These are phyloP conservation scores for Spergularia bocconei DNA, from an alignment of 148 eudicot species.

Conservation along the genomic window DNA sequence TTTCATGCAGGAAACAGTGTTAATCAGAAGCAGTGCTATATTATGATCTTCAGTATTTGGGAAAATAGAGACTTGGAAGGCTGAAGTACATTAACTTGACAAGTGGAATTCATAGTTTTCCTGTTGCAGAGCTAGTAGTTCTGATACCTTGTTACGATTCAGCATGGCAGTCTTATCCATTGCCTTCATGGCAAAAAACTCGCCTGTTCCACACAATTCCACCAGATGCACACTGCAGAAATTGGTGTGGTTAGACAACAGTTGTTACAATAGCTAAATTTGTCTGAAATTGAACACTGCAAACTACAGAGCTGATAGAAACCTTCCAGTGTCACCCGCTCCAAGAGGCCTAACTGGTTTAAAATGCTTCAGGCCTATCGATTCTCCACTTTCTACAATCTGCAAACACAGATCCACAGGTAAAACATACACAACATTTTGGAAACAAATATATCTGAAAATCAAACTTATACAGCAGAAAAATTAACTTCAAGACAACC, in stretches of 20 bases:
- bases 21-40: too few species aligned
- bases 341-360: slow-evolving; percentile 88
- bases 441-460: not conserved
- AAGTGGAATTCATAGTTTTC: not conserved
- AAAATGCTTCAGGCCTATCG: slow-evolving; percentile 82
- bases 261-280: not conserved
- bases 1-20: not conserved
- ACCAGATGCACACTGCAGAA: slow-evolving; percentile 90
- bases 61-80: not conserved
- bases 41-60: not conserved
- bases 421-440: not conserved
- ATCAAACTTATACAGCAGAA: not conserved
- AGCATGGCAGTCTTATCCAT: slow-evolving; percentile 94
- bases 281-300: slow-evolving; percentile 2
- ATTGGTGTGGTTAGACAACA: slow-evolving; percentile 3
- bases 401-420: slow-evolving; percentile 28
- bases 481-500: too few species aligned
- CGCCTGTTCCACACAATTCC: slow-evolving; percentile 76
- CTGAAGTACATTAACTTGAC: not conserved
- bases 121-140: slow-evolving; percentile 4
- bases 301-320: slow-evolving; percentile 8
- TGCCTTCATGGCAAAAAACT: slow-evolving; percentile 91
- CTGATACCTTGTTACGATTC: slow-evolving; percentile 81
- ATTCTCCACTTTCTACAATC: slow-evolving; percentile 78
- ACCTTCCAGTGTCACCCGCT: slow-evolving; percentile 95